phyloP scores from a whole-genome alignment of 2,329 filamentous ascomycete genomes.

The Curvularia lunata region DNA sequence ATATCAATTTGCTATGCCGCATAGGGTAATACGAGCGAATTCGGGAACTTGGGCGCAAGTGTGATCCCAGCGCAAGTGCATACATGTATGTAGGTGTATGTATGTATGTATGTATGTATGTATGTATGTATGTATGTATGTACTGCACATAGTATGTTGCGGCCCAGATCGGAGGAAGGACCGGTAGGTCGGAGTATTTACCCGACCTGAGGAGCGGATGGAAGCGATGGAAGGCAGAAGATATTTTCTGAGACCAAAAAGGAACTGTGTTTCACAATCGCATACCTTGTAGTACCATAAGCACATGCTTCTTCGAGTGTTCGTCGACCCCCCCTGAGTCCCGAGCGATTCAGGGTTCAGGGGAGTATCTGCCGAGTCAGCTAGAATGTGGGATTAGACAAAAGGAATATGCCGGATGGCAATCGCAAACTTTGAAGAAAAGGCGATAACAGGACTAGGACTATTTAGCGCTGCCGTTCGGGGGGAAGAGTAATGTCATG shows the following conservation, averaged over 20 bases:
- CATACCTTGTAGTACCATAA: not conserved
- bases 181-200: constrained; percentile 11
- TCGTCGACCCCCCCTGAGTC: not conserved
- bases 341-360: constrained; percentile 6
- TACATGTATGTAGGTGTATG: too few species aligned
- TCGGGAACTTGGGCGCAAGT: constrained; percentile 2
- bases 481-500: not conserved
- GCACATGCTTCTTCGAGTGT: not conserved
- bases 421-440: not conserved
- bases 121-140: too few species aligned
- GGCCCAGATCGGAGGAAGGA: constrained; percentile 8
- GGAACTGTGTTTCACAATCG: not conserved
- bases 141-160: constrained; percentile 4
- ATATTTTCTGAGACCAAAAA: not conserved
- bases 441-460: not conserved
- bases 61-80: not conserved
- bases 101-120: too few species aligned
- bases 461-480: not conserved
- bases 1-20: not conserved
- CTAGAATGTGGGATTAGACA: not conserved
- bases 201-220: not conserved
- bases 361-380: constrained; percentile 8
- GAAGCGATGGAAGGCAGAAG: not conserved
- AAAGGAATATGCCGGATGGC: constrained; percentile 7
- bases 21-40: constrained; percentile 13